A percentile compares a stretch with the other conserved stretches of the same genome.
Conservation (phyloP, 129 eudicot species). For the Flaveria trinervia region DNA sequence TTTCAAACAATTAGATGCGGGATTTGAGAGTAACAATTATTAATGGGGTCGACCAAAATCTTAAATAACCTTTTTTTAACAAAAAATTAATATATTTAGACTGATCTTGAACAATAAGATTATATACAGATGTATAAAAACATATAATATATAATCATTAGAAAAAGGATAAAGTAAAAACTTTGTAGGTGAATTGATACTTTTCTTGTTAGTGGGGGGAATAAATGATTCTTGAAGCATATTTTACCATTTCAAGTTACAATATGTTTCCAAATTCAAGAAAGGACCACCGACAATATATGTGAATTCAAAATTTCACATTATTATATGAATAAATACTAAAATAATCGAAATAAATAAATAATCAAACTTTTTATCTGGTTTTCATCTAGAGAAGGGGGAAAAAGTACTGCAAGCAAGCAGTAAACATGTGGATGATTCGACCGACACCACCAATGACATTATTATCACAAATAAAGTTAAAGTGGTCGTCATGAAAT, state of each 20-base stretch:
- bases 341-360: neutral
- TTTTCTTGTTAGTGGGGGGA: too few relatives aligned
- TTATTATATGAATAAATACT: neutral
- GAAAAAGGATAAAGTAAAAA: too few relatives aligned
- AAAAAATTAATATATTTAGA: neutral
- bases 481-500: neutral
- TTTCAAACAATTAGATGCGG: conserved; percentile 12
- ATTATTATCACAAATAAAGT: neutral
- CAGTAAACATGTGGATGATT: neutral
- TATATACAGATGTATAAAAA: too few relatives aligned
- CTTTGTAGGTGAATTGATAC: too few relatives aligned
- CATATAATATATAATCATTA: too few relatives aligned
- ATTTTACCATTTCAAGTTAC: too few relatives aligned
- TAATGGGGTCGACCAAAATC: conserved; percentile 1
- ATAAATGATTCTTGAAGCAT: too few relatives aligned
- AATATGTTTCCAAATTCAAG: too few relatives aligned
- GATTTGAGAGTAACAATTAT: conserved; percentile 7
- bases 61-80: neutral
- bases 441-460: conserved; percentile 20
- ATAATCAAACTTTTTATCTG: neutral
- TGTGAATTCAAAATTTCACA: conserved; percentile 10
- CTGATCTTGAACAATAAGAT: too few relatives aligned
- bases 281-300: conserved; percentile 24
- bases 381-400: conserved; percentile 4
- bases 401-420: too few relatives aligned